Evolutionary conservation across 1,284 basidiomycete genomes (phyloP).

Genomic region (Thelephora terrestris): DNA sequence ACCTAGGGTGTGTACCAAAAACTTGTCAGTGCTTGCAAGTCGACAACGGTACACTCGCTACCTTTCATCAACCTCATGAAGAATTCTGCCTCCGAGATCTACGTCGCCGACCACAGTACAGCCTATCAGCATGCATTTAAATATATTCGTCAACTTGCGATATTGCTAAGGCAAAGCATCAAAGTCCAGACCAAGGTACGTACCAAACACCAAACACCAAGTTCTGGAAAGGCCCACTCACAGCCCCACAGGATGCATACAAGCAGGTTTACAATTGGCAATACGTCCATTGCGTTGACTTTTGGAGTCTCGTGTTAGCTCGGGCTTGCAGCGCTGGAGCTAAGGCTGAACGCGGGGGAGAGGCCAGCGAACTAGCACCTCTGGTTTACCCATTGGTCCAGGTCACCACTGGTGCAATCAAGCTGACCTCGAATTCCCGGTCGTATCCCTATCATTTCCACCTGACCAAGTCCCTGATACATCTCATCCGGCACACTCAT

Average conservation of each 20-base stretch:
- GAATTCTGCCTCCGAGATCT: constrained; percentile 92
- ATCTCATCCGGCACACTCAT: constrained; percentile 67
- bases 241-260: constrained; percentile 63
- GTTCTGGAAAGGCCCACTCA: background rate
- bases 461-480: constrained; percentile 60
- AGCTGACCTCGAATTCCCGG: constrained; percentile 77
- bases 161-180: constrained; percentile 87
- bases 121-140: constrained; percentile 95
- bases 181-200: constrained; percentile 76
- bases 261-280: constrained; percentile 98
- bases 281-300: constrained; percentile 92
- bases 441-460: constrained; percentile 80
- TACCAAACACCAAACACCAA: constrained; percentile 11
- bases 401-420: constrained; percentile 85
- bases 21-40: constrained; percentile 74
- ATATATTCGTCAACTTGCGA: constrained; percentile 93
- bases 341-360: constrained; percentile 37
- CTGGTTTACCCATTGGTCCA: constrained; percentile 95
- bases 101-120: constrained; percentile 62
- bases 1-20: constrained; percentile 78
- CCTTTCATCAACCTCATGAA: constrained; percentile 98
- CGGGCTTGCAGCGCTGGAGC: constrained; percentile 61
- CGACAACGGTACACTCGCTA: constrained; percentile 78
- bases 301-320: constrained; percentile 89
- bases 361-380: constrained; percentile 74